Percentiles rank a stretch among this genome's conserved stretches.
Conservation (phyloP, 225 moss, liverwort and hornwort genomes). For the Ulota crispa region DNA sequence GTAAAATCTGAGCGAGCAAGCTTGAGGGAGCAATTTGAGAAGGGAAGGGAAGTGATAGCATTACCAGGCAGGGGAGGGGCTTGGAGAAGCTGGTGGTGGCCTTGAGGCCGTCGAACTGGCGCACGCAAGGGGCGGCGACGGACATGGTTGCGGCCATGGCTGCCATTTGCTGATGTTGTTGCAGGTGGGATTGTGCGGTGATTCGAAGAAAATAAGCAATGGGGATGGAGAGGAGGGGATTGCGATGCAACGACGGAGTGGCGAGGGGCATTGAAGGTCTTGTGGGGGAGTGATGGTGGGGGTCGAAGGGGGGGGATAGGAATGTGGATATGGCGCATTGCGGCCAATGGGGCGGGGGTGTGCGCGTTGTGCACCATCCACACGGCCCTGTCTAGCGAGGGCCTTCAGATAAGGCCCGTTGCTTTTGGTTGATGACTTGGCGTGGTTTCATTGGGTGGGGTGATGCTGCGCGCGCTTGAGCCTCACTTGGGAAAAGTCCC, state of each 20-base stretch:
- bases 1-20: too few species aligned
- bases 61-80: conserved; percentile 40
- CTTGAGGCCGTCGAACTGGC: conserved; percentile 55
- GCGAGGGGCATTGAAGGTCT: background rate
- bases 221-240: background rate
- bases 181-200: too few species aligned
- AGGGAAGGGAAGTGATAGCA: background rate
- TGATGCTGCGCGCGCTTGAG: background rate
- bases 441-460: fast-evolving
- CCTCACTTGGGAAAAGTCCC: too few species aligned
- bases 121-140: conserved; percentile 32
- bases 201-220: background rate
- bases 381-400: background rate
- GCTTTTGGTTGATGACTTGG: conserved; percentile 9
- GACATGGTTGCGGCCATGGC: conserved; percentile 44
- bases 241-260: background rate
- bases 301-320: background rate
- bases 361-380: conserved; percentile 28
- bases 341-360: background rate
- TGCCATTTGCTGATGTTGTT: conserved; percentile 29
- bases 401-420: conserved; percentile 25
- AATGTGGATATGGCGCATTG: conserved; percentile 34
- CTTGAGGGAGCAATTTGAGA: background rate
- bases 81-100: conserved; percentile 50
- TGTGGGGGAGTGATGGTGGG: background rate